Evolutionary conservation across 495 filamentous ascomycete genomes (phyloP).

Genomic region (Parathielavia hyrcaniae): DNA sequence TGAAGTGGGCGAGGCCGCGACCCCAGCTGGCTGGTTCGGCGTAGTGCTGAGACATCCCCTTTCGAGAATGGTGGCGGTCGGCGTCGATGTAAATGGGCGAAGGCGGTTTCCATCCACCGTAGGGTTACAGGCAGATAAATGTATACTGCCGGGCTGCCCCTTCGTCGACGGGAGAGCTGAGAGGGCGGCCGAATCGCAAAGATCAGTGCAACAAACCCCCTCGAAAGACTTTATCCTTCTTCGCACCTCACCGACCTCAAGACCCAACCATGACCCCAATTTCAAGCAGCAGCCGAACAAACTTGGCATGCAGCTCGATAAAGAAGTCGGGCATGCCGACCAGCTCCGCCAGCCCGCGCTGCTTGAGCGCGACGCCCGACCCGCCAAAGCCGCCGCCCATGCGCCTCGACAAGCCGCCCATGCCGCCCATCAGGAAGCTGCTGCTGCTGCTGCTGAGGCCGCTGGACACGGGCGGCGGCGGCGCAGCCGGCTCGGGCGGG

Average conservation of each 20-base stretch:
- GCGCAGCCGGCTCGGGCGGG: slow-evolving; percentile 24
- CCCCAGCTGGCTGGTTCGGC: too few relatives aligned
- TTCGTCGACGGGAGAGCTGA: too few relatives aligned
- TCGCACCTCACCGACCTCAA: slow-evolving; percentile 12
- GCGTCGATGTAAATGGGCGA: too few relatives aligned
- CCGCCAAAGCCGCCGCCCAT: slow-evolving; percentile 37
- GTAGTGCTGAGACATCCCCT: too few relatives aligned
- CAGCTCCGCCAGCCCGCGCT: slow-evolving; percentile 76
- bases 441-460: slow-evolving; percentile 30
- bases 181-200: too few relatives aligned
- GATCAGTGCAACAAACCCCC: too few relatives aligned
- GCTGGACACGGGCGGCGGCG: slow-evolving; percentile 16
- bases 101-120: too few relatives aligned
- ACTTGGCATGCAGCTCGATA: slow-evolving; percentile 73
- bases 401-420: slow-evolving; percentile 35
- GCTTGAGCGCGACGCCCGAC: slow-evolving; percentile 50
- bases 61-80: too few relatives aligned
- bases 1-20: too few relatives aligned
- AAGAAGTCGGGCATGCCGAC: slow-evolving; percentile 84
- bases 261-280: slow-evolving; percentile 49
- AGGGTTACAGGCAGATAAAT: too few relatives aligned
- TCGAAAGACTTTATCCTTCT: too few relatives aligned
- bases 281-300: slow-evolving; percentile 66
- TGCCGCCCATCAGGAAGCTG: slow-evolving; percentile 44
- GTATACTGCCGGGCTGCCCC: too few relatives aligned